Evolutionary conservation across 352 stramenopile species (phyloP), one percentile per base, ranked within the genome.

Genomic region (Phytophthora cactorum): DNA sequence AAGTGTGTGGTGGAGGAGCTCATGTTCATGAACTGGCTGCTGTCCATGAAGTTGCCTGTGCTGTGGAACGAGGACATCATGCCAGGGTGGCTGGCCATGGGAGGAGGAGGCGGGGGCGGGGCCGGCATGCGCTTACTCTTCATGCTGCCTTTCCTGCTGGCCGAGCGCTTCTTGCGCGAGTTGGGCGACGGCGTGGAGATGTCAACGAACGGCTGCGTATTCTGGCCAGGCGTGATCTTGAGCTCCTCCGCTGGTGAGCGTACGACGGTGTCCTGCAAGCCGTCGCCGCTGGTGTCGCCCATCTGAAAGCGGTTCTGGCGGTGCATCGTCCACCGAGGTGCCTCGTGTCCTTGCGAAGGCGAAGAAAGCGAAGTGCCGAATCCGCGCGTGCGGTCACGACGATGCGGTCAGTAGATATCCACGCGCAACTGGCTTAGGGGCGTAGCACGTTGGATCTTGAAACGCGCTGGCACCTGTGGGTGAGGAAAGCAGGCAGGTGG

Each of bases 111-210:
- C 12, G 67, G 43, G 17, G 27, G 44, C 9, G 69, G 53, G 4
- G 34, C 55, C 5, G 56, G n/a, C 31, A 65, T 34, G 11, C 72
- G 58, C 52, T 76, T 81, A 44, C 63, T 59, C 52, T 71, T 75
- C 44, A 57, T 47, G n/a, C 53, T 63, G 15, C 31, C n/a, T 14
- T 59, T 66, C 22, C 53, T 46, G 50, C 56, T 61, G 32, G 11
- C n/a, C 28, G 44, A 31, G 17, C 34, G 25, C 31, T 70, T 56
- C 10, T 74, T 55, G 17, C 56, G 50, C 5, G 55, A 56, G 59
- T 61, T 58, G 28, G 76, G 78, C 47, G 77, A 85, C 54, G 82
- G 83, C 54, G 83, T 91, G 28, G 83, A 88, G 51, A 91, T 86
- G 67, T 91, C 79, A 6, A 90, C 69, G 62, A 91, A 91, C 11